Conservation (phyloP, 2,329 filamentous ascomycete species). For the Thermothelomyces thermophilus region DNA sequence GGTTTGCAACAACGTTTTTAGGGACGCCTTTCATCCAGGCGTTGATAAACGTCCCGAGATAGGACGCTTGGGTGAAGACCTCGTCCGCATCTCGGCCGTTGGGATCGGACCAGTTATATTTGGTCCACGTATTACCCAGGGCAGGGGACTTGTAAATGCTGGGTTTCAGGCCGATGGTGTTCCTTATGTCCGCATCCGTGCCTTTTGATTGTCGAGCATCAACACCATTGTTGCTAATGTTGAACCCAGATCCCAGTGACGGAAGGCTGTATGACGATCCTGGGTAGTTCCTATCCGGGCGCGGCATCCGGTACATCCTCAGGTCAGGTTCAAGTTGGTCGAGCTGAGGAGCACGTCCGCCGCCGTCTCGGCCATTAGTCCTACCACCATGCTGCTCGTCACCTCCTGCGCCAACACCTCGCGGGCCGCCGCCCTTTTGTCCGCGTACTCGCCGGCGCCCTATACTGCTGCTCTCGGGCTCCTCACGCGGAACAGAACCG, state of each 20-base stretch:
- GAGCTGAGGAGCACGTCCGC: background rate
- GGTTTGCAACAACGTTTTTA: background rate
- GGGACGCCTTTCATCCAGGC: slow-evolving; percentile 12
- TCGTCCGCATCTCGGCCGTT: slow-evolving; percentile 8
- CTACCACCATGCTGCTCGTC: background rate
- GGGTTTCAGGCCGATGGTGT: slow-evolving; percentile 12
- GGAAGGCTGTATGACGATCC: slow-evolving; percentile 13
- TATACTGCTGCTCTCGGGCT: too few species aligned
- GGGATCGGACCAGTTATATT: slow-evolving; percentile 6
- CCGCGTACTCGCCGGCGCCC: too few species aligned
- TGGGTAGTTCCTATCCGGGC: slow-evolving; percentile 5
- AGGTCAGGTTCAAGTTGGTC: background rate
- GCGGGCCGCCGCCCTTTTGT: too few species aligned
- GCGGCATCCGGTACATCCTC: background rate
- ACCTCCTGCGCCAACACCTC: background rate
- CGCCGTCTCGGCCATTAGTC: too few species aligned
- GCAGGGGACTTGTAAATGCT: background rate
- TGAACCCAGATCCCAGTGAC: slow-evolving; percentile 2
- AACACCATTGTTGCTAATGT: slow-evolving; percentile 6
- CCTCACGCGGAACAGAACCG: too few species aligned
- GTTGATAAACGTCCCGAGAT: slow-evolving; percentile 8
- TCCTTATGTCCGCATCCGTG: slow-evolving; percentile 13
- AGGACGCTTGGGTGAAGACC: background rate
- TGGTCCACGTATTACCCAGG: slow-evolving; percentile 6
- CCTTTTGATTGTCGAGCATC: background rate